Evolutionary conservation across 1,139 yeast species (phyloP).

Genomic region (Debaryomyces sp.): DNA sequence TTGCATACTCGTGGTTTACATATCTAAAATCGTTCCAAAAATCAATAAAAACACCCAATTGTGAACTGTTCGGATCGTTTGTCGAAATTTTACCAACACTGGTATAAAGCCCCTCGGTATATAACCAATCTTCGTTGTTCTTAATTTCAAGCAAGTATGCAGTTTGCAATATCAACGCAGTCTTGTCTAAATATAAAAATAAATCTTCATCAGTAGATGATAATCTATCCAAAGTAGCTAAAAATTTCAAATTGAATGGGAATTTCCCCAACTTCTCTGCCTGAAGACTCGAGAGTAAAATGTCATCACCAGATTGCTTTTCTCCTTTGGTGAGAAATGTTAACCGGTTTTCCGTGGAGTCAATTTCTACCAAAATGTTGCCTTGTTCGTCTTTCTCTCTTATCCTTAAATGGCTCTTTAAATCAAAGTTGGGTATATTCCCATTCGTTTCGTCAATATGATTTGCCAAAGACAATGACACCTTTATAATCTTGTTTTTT

Average conservation of each 20-base stretch:
- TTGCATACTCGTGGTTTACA: constrained; percentile 27
- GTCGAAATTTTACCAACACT: constrained; percentile 32
- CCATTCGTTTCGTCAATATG: constrained; percentile 15
- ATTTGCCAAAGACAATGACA: constrained; percentile 42
- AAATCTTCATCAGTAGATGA: constrained; percentile 36
- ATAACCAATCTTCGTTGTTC: constrained; percentile 20
- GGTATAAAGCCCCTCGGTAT: constrained; percentile 25
- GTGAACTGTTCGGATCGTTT: constrained; percentile 24
- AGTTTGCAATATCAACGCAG: constrained; percentile 32
- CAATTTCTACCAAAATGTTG: constrained; percentile 9
- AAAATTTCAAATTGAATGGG: constrained; percentile 39
- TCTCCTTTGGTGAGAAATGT: constrained; percentile 9
- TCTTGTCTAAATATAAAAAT: constrained; percentile 33
- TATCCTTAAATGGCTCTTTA: constrained; percentile 1
- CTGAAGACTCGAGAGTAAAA: constrained; percentile 32
- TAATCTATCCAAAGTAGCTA: constrained; percentile 40
- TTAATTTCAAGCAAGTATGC: constrained; percentile 24
- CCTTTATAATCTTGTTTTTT: constrained; percentile 27
- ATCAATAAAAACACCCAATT: constrained; percentile 38
- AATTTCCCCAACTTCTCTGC: constrained; percentile 29
- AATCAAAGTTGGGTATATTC: not conserved
- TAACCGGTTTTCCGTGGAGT: constrained; percentile 9
- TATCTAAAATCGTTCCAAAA: constrained; percentile 42
- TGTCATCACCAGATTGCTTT: constrained; percentile 26
- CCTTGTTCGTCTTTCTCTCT: constrained; percentile 3